phyloP scores from a whole-genome alignment of 2,329 filamentous ascomycete genomes.

The Penicillium capsulatum region DNA sequence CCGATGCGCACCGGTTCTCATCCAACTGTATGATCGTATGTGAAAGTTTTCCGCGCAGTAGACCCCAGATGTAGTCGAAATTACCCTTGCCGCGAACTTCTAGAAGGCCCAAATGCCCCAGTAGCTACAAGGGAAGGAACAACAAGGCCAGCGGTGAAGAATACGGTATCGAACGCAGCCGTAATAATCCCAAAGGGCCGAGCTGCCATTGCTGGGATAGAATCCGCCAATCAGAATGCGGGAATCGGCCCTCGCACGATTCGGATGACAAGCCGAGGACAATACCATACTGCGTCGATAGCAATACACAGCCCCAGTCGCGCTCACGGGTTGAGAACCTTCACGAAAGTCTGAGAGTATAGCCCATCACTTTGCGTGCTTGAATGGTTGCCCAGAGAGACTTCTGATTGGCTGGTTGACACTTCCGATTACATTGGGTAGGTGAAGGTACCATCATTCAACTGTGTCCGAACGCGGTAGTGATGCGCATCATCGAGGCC shows the following conservation, averaged over 20 bases:
- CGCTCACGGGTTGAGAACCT: too few relatives aligned
- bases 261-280: conserved; percentile 7
- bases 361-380: too few relatives aligned
- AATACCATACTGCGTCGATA: background rate
- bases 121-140: too few relatives aligned
- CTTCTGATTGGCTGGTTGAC: background rate
- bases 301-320: too few relatives aligned
- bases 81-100: too few relatives aligned
- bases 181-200: background rate
- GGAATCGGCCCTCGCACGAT: background rate
- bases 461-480: background rate
- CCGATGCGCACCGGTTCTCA: too few relatives aligned
- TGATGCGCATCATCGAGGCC: background rate
- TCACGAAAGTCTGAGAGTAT: too few relatives aligned
- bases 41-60: too few relatives aligned
- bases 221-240: conserved; percentile 16
- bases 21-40: too few relatives aligned
- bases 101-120: too few relatives aligned
- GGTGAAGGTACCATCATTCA: conserved; percentile 1
- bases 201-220: conserved; percentile 16
- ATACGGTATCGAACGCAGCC: background rate
- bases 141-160: too few relatives aligned
- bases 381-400: background rate
- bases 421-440: background rate
- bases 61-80: too few relatives aligned